These are phyloP conservation scores for Blastobotrys chiropterorum DNA, from an alignment of 805 yeast genomes.

Conservation along the genomic window DNA sequence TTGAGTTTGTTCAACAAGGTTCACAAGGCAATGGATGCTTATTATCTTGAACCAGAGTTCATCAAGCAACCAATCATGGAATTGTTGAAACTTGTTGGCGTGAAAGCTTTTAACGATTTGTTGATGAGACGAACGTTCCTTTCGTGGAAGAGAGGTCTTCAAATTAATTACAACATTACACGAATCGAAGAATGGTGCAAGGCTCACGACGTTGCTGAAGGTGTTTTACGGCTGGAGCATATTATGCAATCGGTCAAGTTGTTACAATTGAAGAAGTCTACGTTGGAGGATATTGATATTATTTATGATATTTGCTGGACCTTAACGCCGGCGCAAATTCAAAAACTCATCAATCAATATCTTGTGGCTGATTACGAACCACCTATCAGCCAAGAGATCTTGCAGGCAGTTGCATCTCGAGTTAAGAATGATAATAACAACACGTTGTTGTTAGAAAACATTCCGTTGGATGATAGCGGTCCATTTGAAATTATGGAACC, in stretches of 20 bases:
- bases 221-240: slow-evolving; percentile 75
- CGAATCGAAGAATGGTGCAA: slow-evolving; percentile 98
- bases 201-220: slow-evolving; percentile 84
- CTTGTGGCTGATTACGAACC: slow-evolving; percentile 91
- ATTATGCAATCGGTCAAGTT: slow-evolving; percentile 89
- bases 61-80: slow-evolving; percentile 80
- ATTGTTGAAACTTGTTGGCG: slow-evolving; percentile 79
- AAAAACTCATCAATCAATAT: slow-evolving; percentile 83
- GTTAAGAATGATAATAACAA: slow-evolving; percentile 35
- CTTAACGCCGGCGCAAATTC: slow-evolving; percentile 91
- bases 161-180: slow-evolving; percentile 92
- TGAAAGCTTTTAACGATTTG: slow-evolving; percentile 89
- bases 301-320: slow-evolving; percentile 93
- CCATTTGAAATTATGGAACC: slow-evolving; percentile 38
- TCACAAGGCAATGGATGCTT: slow-evolving; percentile 88
- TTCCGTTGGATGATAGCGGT: slow-evolving; percentile 34
- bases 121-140: slow-evolving; percentile 90
- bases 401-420: slow-evolving; percentile 61
- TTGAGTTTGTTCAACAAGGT: slow-evolving; percentile 83
- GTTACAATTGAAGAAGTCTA: slow-evolving; percentile 83
- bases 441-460: slow-evolving; percentile 35
- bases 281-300: slow-evolving; percentile 82
- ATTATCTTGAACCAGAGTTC: slow-evolving; percentile 78
- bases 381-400: slow-evolving; percentile 77
- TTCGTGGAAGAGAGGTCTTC: slow-evolving; percentile 97